Conservation (phyloP, 768 basidiomycete genomes). For the Royoungia palumana region DNA sequence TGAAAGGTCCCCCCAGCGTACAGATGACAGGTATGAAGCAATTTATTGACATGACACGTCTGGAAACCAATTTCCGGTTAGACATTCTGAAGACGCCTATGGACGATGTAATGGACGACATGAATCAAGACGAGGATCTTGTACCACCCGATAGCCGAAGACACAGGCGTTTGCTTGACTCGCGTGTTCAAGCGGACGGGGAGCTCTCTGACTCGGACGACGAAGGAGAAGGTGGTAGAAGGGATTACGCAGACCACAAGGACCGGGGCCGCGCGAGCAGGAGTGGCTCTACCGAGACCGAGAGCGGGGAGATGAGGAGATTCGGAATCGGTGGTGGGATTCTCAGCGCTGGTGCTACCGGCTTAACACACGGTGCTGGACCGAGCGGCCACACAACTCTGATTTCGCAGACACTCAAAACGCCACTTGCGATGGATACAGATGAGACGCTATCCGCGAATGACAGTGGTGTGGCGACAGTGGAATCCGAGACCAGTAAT, state of each 20-base stretch:
- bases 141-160: slow-evolving; percentile 74
- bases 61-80: slow-evolving; percentile 30
- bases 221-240: slow-evolving; percentile 86
- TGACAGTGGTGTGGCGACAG: slow-evolving; percentile 16
- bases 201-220: slow-evolving; percentile 98
- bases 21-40: slow-evolving; percentile 73
- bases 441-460: slow-evolving; percentile 26
- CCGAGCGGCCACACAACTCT: slow-evolving; percentile 65
- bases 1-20: slow-evolving; percentile 86
- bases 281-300: slow-evolving; percentile 41
- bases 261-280: slow-evolving; percentile 46
- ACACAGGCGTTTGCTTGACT: slow-evolving; percentile 74
- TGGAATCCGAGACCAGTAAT: slow-evolving; percentile 16
- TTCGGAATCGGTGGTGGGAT: slow-evolving; percentile 72
- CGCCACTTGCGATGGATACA: slow-evolving; percentile 32
- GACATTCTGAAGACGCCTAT: slow-evolving; percentile 84
- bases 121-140: slow-evolving; percentile 78
- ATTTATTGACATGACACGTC: not conserved
- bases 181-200: slow-evolving; percentile 76
- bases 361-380: slow-evolving; percentile 66
- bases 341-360: slow-evolving; percentile 54
- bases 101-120: slow-evolving; percentile 80
- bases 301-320: slow-evolving; percentile 44
- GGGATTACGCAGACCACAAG: slow-evolving; percentile 60
- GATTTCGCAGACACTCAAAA: slow-evolving; percentile 28